Base-by-base conservation (phyloP, 225 moss, liverwort and hornwort species). In the Climacium dendroides region DNA sequence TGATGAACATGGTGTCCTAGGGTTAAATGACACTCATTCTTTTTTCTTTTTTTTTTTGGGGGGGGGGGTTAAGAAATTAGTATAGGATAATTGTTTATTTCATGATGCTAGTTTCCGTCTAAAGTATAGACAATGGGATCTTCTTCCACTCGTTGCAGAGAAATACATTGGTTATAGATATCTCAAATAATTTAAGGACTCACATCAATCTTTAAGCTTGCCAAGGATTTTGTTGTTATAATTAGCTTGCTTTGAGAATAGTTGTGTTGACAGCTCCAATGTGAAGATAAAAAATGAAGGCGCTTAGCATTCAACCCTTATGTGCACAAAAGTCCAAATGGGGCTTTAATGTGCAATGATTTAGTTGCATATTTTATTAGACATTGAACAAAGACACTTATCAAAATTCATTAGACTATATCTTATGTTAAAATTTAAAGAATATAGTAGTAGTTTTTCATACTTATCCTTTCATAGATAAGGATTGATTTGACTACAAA, bases 181-280 rank as follows among this genome's bases (percentile, higher is more conserved):
- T 32, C 11, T 19, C 30, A 47, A 74, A 48, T 74, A 48, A 7
- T n/a, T 19, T 74, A 4, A 48, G 7, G 19, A 74, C 1, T 48
- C 1, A 1, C 32, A 48, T 30, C 74, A 48, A 48, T 48, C 19
- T 19, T 73, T 30, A 12, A 74, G 12, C 4, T 55, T 55, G 53
- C 6, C 0, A 15, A 0, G 35, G 24, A 1, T 13, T 13, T 22
- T 74, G 50, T n/a, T 0, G 0, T 19, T n/a, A n/a, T n/a, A n/a
- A n/a, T 13, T 35, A 34, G 8, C 22, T 52, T 75, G 5, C 14
- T 34, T 76, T n/a, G 54, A 76, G 23, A 35, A 76, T 76, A 15
- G 22, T 15, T 74, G 52, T 52, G 23, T 14, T 35, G 14, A 3
- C 35, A 34, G 35, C 3, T 76, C 9, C 15, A n/a, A 35, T 6